Conservation (phyloP, 2,329 filamentous ascomycete genomes). For the Pleurostoma richardsiae region DNA sequence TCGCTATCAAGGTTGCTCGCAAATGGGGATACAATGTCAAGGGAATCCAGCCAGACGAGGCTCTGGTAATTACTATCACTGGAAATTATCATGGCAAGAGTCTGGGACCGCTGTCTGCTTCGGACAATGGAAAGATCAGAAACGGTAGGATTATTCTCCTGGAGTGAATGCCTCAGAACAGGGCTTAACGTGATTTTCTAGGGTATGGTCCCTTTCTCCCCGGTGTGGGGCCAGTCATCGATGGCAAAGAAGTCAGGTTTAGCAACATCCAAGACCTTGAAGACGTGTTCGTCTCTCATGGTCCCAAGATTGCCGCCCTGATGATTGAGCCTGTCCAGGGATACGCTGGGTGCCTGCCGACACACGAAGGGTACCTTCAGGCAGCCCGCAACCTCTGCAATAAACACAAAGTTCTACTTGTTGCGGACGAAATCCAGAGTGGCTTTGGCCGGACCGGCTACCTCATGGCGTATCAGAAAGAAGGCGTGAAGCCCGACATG, state of each 20-base stretch:
- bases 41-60: slow-evolving; percentile 7
- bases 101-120: slow-evolving; percentile 1
- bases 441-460: not conserved
- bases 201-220: not conserved
- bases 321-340: slow-evolving; percentile 1
- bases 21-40: slow-evolving; percentile 9
- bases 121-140: not conserved
- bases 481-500: not conserved
- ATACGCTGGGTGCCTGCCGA: not conserved
- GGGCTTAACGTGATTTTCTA: not conserved
- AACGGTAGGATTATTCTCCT: not conserved
- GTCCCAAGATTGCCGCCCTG: not conserved
- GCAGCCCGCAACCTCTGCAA: slow-evolving; percentile 1
- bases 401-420: not conserved
- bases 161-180: too few relatives aligned
- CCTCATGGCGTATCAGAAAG: not conserved
- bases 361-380: not conserved
- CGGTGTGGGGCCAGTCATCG: not conserved
- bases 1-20: slow-evolving; percentile 8
- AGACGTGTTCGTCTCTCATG: not conserved
- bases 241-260: not conserved
- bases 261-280: not conserved
- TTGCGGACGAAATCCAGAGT: not conserved
- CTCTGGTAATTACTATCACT: slow-evolving; percentile 3
- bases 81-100: slow-evolving; percentile 8